A percentile compares a stretch with the other conserved stretches of the same genome.
These are phyloP conservation scores for Staphylotrichum longicolle DNA, from an alignment of 495 filamentous ascomycete species.

Conservation along the genomic window DNA sequence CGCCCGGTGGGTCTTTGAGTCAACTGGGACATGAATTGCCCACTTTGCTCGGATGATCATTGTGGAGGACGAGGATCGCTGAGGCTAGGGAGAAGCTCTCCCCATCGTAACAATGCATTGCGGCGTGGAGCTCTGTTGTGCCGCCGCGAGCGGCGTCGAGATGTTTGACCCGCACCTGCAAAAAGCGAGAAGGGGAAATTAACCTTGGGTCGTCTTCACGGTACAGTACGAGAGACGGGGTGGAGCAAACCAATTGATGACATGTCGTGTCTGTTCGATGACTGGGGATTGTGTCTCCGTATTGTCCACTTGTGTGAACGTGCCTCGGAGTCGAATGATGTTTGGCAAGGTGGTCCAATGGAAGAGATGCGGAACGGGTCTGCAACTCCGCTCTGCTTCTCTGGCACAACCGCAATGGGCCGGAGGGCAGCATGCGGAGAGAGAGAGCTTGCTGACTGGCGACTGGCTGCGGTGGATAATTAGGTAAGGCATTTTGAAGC, in stretches of 20 bases:
- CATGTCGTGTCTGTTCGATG: background rate
- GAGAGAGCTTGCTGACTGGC: constrained; percentile 6
- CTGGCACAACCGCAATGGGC: constrained; percentile 13
- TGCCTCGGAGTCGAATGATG: constrained; percentile 10
- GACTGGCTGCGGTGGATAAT: background rate
- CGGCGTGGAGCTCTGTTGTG: constrained; percentile 13
- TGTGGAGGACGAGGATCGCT: constrained; percentile 6
- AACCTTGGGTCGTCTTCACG: background rate
- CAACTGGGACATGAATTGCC: constrained; percentile 4
- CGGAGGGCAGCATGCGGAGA: background rate
- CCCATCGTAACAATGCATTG: background rate
- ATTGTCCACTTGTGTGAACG: background rate
- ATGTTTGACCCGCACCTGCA: background rate
- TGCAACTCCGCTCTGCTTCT: constrained; percentile 12
- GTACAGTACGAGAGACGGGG: background rate
- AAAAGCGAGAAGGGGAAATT: constrained; percentile 11
- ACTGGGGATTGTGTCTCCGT: background rate
- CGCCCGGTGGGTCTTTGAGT: constrained; percentile 12
- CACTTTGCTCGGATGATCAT: constrained; percentile 7
- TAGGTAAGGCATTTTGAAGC: background rate
- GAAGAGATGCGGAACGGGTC: background rate
- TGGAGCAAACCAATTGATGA: constrained; percentile 13
- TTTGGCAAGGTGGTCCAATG: constrained; percentile 13
- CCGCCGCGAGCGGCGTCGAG: constrained; percentile 8
- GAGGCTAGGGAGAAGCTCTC: background rate